These are phyloP conservation scores for Acer negundo DNA, from an alignment of 345 rosid genomes.

Conservation along the genomic window DNA sequence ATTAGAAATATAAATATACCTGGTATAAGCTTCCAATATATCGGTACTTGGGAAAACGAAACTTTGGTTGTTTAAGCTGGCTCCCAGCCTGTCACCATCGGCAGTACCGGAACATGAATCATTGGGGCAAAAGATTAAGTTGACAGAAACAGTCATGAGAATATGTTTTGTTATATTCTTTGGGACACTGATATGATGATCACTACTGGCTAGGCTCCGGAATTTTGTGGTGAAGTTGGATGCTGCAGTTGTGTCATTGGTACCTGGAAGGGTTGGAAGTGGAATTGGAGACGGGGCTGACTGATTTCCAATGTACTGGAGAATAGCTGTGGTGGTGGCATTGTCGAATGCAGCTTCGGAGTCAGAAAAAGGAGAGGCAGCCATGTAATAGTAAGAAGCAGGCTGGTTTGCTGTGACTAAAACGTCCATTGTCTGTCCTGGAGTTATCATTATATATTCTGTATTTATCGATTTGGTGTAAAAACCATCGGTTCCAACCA, in stretches of 20 bases:
- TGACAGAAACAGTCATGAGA: conserved; percentile 29
- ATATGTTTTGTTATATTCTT: conserved; percentile 16
- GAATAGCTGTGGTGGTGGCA: conserved; percentile 33
- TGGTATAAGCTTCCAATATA: conserved; percentile 47
- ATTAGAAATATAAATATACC: conserved; percentile 15
- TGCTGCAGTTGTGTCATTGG: conserved; percentile 23
- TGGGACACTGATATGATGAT: conserved; percentile 36
- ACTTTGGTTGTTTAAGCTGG: conserved; percentile 53
- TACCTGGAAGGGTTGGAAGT: conserved; percentile 32
- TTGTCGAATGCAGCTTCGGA: conserved; percentile 21
- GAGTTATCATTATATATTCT: conserved; percentile 38
- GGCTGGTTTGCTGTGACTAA: conserved; percentile 39
- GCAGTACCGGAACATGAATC: conserved; percentile 11
- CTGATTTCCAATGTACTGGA: conserved; percentile 38
- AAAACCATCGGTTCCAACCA: conserved; percentile 36
- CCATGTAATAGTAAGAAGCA: conserved; percentile 36
- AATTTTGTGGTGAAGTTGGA: conserved; percentile 7
- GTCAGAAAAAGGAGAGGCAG: conserved; percentile 32
- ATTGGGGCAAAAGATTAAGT: conserved; percentile 24
- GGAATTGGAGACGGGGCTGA: conserved; percentile 27
- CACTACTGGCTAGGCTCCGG: conserved; percentile 21
- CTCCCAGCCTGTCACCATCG: conserved; percentile 9
- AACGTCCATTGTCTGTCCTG: conserved; percentile 53
- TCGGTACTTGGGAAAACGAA: conserved; percentile 28
- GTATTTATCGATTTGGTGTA: conserved; percentile 26